phyloP scores from a whole-genome alignment of 176 grass and related monocot species.

The Aegilops umbellulata region DNA sequence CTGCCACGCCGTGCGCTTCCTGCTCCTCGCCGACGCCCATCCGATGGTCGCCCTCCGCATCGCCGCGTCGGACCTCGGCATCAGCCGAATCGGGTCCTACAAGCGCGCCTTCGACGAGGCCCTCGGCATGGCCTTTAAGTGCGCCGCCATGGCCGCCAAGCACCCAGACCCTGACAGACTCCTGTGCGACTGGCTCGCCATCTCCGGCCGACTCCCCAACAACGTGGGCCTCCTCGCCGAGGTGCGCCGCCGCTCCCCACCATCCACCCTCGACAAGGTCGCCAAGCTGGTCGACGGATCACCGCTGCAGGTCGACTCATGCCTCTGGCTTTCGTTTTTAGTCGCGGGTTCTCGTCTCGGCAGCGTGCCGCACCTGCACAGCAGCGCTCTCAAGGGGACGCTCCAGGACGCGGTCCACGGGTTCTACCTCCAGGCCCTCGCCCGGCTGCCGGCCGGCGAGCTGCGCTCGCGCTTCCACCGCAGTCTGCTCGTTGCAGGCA shows the following conservation, averaged over 20 bases:
- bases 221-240: neutral
- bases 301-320: neutral
- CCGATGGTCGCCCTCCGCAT: neutral
- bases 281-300: neutral
- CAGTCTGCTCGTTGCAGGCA: neutral
- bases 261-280: neutral
- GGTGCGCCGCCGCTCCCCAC: neutral
- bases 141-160: neutral
- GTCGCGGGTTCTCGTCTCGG: neutral
- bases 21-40: neutral
- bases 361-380: neutral
- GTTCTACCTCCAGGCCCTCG: neutral
- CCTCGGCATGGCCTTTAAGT: neutral
- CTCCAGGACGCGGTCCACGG: neutral
- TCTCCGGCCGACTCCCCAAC: neutral
- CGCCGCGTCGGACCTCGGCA: neutral
- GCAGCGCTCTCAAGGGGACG: neutral
- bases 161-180: neutral
- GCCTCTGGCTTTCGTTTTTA: neutral
- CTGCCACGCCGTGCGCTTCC: constrained; percentile 2
- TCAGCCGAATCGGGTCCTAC: neutral
- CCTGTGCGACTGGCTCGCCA: neutral
- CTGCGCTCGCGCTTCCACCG: neutral
- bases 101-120: neutral
- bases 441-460: neutral